Evolutionary conservation across 2,329 filamentous ascomycete genomes (phyloP).

Genomic region (Alternaria gansuensis): DNA sequence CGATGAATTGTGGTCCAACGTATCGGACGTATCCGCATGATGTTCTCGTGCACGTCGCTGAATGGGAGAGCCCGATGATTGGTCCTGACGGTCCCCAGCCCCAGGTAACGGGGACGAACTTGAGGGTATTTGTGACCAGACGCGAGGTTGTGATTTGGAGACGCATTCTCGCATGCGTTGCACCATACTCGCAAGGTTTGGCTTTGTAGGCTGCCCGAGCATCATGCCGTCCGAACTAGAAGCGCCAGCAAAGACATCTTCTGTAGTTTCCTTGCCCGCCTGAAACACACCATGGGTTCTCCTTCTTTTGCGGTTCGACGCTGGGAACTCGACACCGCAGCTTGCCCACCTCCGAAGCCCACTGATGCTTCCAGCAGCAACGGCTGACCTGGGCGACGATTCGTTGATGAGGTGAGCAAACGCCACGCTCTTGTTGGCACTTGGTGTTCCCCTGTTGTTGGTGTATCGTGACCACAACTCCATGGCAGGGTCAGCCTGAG

Average conservation of each 20-base stretch:
- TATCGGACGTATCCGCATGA: conserved; percentile 20
- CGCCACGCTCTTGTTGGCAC: conserved; percentile 49
- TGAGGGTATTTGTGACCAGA: conserved; percentile 49
- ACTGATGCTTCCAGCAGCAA: conserved; percentile 57
- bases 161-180: conserved; percentile 59
- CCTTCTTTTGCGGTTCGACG: conserved; percentile 54
- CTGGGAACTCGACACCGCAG: conserved; percentile 60
- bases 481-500: conserved; percentile 58
- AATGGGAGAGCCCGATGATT: conserved; percentile 43
- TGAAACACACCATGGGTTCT: conserved; percentile 49
- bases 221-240: conserved; percentile 46
- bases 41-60: conserved; percentile 37
- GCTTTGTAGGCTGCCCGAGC: conserved; percentile 36
- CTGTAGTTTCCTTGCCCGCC: conserved; percentile 35
- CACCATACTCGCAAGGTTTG: conserved; percentile 49
- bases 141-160: conserved; percentile 36
- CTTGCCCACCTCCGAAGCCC: conserved; percentile 61
- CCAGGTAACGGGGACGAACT: conserved; percentile 60
- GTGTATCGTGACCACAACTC: conserved; percentile 60
- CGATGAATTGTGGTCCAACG: conserved; percentile 16
- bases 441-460: conserved; percentile 50
- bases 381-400: conserved; percentile 57
- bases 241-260: conserved; percentile 43
- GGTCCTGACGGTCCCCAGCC: conserved; percentile 26
- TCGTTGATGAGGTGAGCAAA: conserved; percentile 58